A percentile compares a stretch with the other conserved stretches of the same genome.
Conservation (phyloP, 352 stramenopile species). For the Globisporangium paddicum region DNA sequence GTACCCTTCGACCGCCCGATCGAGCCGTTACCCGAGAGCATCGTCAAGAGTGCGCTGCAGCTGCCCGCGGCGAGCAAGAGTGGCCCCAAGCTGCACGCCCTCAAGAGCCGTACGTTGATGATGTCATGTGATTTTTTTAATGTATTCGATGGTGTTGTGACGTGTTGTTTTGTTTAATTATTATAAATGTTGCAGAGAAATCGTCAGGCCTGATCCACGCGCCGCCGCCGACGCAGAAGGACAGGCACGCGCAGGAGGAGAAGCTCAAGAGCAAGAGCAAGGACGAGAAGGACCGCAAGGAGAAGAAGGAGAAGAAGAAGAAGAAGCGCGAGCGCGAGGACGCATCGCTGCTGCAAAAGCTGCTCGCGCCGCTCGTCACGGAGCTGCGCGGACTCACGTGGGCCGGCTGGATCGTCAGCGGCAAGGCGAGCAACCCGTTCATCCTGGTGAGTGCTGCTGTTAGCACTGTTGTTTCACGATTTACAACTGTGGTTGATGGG, state of each 20-base stretch:
- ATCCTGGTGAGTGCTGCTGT: conserved; percentile 25
- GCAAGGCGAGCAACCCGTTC: conserved; percentile 76
- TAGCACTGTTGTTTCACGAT: background rate
- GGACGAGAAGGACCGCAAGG: conserved; percentile 69
- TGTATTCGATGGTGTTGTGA: background rate
- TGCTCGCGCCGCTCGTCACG: conserved; percentile 58
- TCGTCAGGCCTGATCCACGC: conserved; percentile 59
- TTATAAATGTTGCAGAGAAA: conserved; percentile 19
- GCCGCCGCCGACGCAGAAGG: conserved; percentile 36
- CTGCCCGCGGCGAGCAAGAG: conserved; percentile 56
- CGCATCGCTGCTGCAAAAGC: conserved; percentile 59
- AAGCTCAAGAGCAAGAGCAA: conserved; percentile 48
- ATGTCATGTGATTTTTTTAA: background rate
- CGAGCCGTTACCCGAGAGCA: conserved; percentile 59
- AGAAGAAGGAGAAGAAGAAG: conserved; percentile 86
- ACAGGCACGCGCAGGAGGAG: conserved; percentile 33
- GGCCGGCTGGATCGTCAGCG: conserved; percentile 64
- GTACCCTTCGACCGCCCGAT: conserved; percentile 80
- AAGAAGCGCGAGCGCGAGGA: conserved; percentile 78
- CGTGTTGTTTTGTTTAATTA: background rate
- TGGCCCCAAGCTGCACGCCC: conserved; percentile 42
- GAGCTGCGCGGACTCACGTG: conserved; percentile 71
- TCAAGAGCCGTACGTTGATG: conserved; percentile 27
- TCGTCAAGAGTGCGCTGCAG: conserved; percentile 69
- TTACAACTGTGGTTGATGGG: background rate